These are phyloP conservation scores for Clonostachys chloroleuca DNA, from an alignment of 2,329 filamentous ascomycete genomes.

Conservation along the genomic window DNA sequence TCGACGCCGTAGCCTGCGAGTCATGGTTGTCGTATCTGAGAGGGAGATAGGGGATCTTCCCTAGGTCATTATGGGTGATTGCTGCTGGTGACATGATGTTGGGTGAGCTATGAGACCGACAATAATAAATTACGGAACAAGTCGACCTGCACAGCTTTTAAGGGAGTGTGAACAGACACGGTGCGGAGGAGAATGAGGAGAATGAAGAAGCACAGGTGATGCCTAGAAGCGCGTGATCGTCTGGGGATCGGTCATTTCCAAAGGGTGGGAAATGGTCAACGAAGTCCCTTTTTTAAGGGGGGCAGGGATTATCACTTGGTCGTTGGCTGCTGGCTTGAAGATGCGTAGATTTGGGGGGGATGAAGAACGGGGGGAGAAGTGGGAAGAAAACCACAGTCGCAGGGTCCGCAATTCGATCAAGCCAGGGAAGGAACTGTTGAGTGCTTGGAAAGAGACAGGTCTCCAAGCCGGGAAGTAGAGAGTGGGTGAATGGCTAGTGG, in stretches of 20 bases:
- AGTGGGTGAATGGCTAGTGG: too few relatives aligned
- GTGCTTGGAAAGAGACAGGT: too few relatives aligned
- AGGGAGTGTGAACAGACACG: not conserved
- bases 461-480: too few relatives aligned
- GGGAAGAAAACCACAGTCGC: too few relatives aligned
- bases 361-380: too few relatives aligned
- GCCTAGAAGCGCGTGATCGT: not conserved
- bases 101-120: constrained; percentile 3
- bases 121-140: not conserved
- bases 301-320: not conserved
- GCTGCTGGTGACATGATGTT: constrained; percentile 26
- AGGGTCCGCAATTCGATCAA: too few relatives aligned
- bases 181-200: not conserved
- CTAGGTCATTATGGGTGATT: constrained; percentile 22
- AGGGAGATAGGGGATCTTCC: constrained; percentile 60
- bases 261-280: not conserved
- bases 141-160: not conserved
- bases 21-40: constrained; percentile 75
- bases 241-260: not conserved
- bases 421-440: too few relatives aligned
- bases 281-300: not conserved
- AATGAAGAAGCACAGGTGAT: not conserved
- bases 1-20: constrained; percentile 72
- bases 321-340: too few relatives aligned
- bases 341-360: too few relatives aligned